These are phyloP conservation scores for Trypanosoma grayi DNA, from an alignment of 208 protist species.

Conservation along the genomic window DNA sequence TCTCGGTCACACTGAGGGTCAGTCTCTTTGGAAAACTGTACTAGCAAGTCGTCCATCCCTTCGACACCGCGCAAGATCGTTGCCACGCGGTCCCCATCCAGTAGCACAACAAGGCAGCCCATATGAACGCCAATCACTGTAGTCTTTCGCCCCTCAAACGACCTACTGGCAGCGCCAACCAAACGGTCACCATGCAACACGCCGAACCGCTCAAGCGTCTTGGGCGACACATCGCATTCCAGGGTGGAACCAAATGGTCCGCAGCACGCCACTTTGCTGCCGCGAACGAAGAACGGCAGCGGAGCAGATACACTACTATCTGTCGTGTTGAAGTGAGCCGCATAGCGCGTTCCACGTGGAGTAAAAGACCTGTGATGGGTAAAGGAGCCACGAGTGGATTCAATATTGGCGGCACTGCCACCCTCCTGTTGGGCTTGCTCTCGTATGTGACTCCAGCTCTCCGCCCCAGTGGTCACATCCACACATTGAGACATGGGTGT, in stretches of 20 bases:
- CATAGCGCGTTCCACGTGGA: not conserved
- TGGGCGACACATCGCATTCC: constrained; percentile 31
- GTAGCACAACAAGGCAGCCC: constrained; percentile 35
- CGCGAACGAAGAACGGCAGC: constrained; percentile 27
- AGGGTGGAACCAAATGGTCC: constrained; percentile 38
- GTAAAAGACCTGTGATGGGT: not conserved
- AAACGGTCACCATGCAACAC: constrained; percentile 47
- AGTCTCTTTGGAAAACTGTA: constrained; percentile 32
- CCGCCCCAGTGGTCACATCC: not conserved
- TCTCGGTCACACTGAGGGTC: constrained; percentile 15
- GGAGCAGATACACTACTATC: not conserved
- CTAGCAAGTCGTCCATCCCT: constrained; percentile 11
- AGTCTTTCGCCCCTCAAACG: constrained; percentile 10
- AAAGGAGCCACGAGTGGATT: not conserved
- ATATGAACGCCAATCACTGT: constrained; percentile 42
- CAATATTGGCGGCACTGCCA: not conserved
- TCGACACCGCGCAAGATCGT: constrained; percentile 25
- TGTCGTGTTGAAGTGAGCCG: not conserved
- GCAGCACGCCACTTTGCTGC: constrained; percentile 25
- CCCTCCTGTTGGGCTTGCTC: not conserved
- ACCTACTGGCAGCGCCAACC: not conserved
- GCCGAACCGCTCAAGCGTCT: constrained; percentile 31
- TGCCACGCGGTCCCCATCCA: constrained; percentile 34
- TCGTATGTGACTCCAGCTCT: not conserved
- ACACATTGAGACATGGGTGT: not conserved